Evolutionary conservation across 2,329 filamentous ascomycete species (phyloP).

Genomic region (Clarireedia hainanense): DNA sequence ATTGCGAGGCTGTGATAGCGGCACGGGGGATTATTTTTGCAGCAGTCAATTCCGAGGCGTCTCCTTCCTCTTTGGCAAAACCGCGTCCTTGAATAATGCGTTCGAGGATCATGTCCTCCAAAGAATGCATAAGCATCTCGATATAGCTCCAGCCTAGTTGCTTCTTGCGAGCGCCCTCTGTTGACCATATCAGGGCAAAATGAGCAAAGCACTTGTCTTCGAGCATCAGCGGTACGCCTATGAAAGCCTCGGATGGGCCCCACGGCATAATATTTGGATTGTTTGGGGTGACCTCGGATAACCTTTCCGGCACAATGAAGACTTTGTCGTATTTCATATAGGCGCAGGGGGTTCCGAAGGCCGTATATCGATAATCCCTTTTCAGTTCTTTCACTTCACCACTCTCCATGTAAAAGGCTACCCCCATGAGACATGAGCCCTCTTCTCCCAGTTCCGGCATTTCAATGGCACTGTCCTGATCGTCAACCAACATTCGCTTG

Average conservation of each 20-base stretch:
- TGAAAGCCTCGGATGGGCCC: conserved; percentile 56
- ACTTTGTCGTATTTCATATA: conserved; percentile 68
- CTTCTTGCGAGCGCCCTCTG: conserved; percentile 47
- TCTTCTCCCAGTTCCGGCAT: conserved; percentile 53
- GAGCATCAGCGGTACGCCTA: conserved; percentile 58
- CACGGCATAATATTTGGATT: conserved; percentile 50
- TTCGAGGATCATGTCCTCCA: conserved; percentile 58
- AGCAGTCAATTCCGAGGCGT: conserved; percentile 18
- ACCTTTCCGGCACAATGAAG: conserved; percentile 55
- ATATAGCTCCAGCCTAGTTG: conserved; percentile 57
- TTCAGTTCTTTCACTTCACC: conserved; percentile 45
- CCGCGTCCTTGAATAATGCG: conserved; percentile 46
- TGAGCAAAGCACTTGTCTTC: conserved; percentile 60
- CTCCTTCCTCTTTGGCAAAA: conserved; percentile 32
- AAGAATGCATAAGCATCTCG: conserved; percentile 58
- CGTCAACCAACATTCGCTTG: conserved; percentile 53
- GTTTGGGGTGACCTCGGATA: conserved; percentile 49
- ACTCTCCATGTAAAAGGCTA: conserved; percentile 59
- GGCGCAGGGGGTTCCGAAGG: conserved; percentile 53
- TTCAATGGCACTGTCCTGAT: conserved; percentile 49
- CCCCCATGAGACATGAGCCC: conserved; percentile 55
- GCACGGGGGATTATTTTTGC: conserved; percentile 45
- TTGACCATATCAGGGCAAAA: conserved; percentile 66
- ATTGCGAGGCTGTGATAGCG: conserved; percentile 51
- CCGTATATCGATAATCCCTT: conserved; percentile 55